Percentiles rank a stretch among this genome's conserved stretches.
phyloP scores from a whole-genome alignment of 768 basidiomycete genomes.

The Imleria badia region DNA sequence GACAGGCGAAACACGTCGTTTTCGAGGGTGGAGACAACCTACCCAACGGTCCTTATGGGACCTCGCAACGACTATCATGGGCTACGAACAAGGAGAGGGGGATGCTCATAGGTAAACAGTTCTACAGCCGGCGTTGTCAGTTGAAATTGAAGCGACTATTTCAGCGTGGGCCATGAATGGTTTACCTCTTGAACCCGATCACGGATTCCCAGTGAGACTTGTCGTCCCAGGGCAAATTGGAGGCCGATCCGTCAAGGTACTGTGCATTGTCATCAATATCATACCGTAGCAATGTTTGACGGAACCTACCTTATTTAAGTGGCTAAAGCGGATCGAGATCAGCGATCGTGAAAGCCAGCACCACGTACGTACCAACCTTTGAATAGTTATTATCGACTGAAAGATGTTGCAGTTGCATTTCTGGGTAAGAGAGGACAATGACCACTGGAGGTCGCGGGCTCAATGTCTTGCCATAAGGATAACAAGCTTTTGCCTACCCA shows the following conservation, averaged over 20 bases:
- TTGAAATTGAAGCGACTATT: not conserved
- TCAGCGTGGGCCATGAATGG: conserved; percentile 61
- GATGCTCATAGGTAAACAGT: conserved; percentile 44
- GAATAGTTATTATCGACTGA: not conserved
- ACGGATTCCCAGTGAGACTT: conserved; percentile 65
- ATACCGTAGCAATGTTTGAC: not conserved
- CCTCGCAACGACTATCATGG: conserved; percentile 47
- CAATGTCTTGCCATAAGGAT: conserved; percentile 32
- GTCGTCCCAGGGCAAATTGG: conserved; percentile 65
- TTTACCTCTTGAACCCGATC: conserved; percentile 55
- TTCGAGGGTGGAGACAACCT: conserved; percentile 60
- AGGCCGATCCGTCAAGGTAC: conserved; percentile 49
- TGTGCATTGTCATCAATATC: not conserved
- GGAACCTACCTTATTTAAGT: conserved; percentile 32
- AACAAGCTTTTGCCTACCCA: conserved; percentile 62
- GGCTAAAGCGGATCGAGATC: conserved; percentile 56
- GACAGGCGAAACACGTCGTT: conserved; percentile 46
- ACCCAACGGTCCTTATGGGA: conserved; percentile 63
- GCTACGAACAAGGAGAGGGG: conserved; percentile 44
- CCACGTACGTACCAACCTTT: conserved; percentile 31
- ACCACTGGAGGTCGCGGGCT: not conserved
- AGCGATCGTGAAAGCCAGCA: conserved; percentile 52
- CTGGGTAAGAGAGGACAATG: conserved; percentile 23
- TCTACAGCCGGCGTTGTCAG: not conserved
- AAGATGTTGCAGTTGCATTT: conserved; percentile 32